Percentiles rank a stretch among this genome's conserved stretches.
Evolutionary conservation across 2,329 filamentous ascomycete genomes (phyloP).

Genomic region (Penicillium crustosum): DNA sequence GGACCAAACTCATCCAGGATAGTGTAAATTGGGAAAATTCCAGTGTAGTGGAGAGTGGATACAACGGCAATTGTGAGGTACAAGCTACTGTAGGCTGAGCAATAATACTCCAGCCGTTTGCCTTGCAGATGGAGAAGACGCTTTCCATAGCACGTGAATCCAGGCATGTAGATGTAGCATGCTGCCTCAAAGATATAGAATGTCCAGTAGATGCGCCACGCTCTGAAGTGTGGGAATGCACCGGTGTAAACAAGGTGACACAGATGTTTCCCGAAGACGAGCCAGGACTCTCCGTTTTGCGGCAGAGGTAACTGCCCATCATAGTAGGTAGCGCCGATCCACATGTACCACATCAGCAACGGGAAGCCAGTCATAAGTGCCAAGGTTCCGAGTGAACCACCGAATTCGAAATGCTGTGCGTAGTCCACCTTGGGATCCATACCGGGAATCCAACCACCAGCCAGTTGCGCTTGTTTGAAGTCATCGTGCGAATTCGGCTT

Average conservation of each 20-base stretch:
- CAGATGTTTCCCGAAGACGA: conserved; percentile 70
- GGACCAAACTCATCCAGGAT: conserved; percentile 93
- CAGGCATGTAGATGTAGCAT: conserved; percentile 82
- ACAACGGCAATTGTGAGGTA: conserved; percentile 77
- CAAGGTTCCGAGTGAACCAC: conserved; percentile 72
- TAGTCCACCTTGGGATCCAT: conserved; percentile 28
- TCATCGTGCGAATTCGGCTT: not conserved
- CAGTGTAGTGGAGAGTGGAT: conserved; percentile 70
- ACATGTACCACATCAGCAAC: conserved; percentile 97
- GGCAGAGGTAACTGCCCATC: conserved; percentile 74
- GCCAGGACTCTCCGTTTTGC: conserved; percentile 60
- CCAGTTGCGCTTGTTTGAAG: conserved; percentile 21
- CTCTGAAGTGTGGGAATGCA: conserved; percentile 75
- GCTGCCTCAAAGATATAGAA: conserved; percentile 82
- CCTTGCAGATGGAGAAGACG: conserved; percentile 76
- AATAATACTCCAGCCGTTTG: conserved; percentile 88
- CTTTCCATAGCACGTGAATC: conserved; percentile 84
- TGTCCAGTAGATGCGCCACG: conserved; percentile 92
- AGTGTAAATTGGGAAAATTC: conserved; percentile 81
- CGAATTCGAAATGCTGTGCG: conserved; percentile 68
- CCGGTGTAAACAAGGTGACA: conserved; percentile 71
- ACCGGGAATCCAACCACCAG: conserved; percentile 24
- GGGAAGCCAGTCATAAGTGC: conserved; percentile 90
- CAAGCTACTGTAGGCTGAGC: conserved; percentile 81
- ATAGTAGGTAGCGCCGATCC: conserved; percentile 91